phyloP scores from a whole-genome alignment of 805 yeast species.

The Starmerella ratchasimensis region DNA sequence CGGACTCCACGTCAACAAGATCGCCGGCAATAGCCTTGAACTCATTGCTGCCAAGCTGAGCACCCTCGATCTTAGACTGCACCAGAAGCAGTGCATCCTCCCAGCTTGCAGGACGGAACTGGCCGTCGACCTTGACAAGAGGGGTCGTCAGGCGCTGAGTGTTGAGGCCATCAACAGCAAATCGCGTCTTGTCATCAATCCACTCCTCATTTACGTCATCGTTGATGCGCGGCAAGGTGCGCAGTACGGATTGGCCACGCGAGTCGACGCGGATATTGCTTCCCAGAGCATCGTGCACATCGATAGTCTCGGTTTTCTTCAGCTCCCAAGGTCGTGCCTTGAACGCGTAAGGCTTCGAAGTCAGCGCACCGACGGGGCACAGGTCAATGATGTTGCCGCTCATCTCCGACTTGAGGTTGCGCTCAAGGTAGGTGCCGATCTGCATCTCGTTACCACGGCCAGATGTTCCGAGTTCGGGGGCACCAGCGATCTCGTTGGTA shows the following conservation, averaged over 20 bases:
- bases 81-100: constrained; percentile 66
- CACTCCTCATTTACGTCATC: constrained; percentile 84
- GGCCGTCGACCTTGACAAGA: constrained; percentile 52
- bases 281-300: constrained; percentile 72
- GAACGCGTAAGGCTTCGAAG: constrained; percentile 84
- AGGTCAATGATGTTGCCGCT: constrained; percentile 78
- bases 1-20: constrained; percentile 64
- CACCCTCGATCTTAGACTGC: constrained; percentile 43
- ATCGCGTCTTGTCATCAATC: constrained; percentile 79
- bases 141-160: constrained; percentile 79
- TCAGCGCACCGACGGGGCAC: constrained; percentile 86
- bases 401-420: constrained; percentile 71
- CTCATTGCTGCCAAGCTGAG: constrained; percentile 53
- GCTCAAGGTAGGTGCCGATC: constrained; percentile 77
- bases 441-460: constrained; percentile 90
- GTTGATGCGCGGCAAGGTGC: constrained; percentile 72
- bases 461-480: constrained; percentile 76
- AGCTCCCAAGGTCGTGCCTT: constrained; percentile 89
- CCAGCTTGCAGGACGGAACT: constrained; percentile 69
- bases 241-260: constrained; percentile 75
- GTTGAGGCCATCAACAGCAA: constrained; percentile 73
- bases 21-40: constrained; percentile 75
- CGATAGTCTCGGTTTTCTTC: constrained; percentile 75
- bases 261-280: constrained; percentile 74
- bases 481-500: constrained; percentile 83